Evolutionary conservation across 2,329 filamentous ascomycete genomes (phyloP).

Genomic region (Epichloe scottii): DNA sequence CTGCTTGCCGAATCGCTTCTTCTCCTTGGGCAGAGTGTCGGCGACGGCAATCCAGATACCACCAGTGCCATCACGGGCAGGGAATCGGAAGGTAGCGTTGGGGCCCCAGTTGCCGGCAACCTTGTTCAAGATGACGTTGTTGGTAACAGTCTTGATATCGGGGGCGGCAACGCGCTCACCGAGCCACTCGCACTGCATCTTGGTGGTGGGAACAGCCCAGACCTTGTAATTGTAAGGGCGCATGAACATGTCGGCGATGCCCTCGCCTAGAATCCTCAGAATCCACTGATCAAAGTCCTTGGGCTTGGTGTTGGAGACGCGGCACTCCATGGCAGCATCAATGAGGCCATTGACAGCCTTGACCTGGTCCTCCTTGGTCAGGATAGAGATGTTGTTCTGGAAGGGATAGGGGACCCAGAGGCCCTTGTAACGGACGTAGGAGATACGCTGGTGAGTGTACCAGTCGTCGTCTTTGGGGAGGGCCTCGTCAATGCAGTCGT

Average conservation of each 20-base stretch:
- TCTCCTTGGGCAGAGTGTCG: slow-evolving; percentile 82
- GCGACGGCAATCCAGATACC: slow-evolving; percentile 98
- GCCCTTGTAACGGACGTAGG: slow-evolving; percentile 93
- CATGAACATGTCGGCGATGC: slow-evolving; percentile 95
- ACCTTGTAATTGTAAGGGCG: slow-evolving; percentile 99
- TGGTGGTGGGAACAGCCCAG: slow-evolving; percentile 95
- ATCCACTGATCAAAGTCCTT: slow-evolving; percentile 99
- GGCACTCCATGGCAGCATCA: slow-evolving; percentile 77
- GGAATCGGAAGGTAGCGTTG: slow-evolving; percentile 97
- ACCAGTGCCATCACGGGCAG: slow-evolving; percentile 86
- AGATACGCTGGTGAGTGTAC: slow-evolving; percentile 97
- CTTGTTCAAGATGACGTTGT: slow-evolving; percentile 93
- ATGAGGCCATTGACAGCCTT: slow-evolving; percentile 91
- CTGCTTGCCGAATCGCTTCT: slow-evolving; percentile 78
- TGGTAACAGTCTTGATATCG: slow-evolving; percentile 84
- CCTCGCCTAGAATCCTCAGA: slow-evolving; percentile 76
- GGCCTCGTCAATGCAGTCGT: slow-evolving; percentile 96
- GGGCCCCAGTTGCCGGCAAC: slow-evolving; percentile 95
- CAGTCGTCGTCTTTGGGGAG: slow-evolving; percentile 89
- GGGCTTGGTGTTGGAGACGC: slow-evolving; percentile 81
- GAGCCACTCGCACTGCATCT: slow-evolving; percentile 99
- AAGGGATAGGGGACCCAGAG: slow-evolving; percentile 98
- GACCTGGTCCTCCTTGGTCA: slow-evolving; percentile 95
- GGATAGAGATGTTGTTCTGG: slow-evolving; percentile 99
- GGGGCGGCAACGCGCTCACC: slow-evolving; percentile 97